These are phyloP conservation scores for Hypoxylon lienhwacheense DNA, from an alignment of 495 filamentous ascomycete species.

Conservation along the genomic window DNA sequence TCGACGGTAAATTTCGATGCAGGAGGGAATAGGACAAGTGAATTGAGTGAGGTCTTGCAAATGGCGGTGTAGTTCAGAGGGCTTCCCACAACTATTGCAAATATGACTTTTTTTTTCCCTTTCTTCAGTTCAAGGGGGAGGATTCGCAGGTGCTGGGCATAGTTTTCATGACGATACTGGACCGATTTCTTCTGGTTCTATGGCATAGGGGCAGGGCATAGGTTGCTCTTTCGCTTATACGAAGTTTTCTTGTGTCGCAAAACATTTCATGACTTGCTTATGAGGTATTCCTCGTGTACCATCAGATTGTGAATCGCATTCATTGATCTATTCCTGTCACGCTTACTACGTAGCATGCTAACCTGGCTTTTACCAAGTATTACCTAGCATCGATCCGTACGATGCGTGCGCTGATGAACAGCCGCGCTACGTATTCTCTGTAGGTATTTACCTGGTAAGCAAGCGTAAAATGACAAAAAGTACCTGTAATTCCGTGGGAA, in stretches of 20 bases:
- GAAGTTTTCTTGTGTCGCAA: constrained; percentile 21
- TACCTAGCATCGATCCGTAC: no score
- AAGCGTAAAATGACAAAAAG: no score
- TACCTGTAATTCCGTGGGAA: no score
- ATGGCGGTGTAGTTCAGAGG: constrained; percentile 5
- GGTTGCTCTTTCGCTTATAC: constrained; percentile 18
- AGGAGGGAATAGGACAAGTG: neutral
- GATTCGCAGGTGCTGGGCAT: constrained; percentile 10
- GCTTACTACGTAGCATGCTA: no score
- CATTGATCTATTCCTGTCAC: no score
- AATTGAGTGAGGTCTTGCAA: neutral
- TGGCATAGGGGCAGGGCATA: constrained; percentile 16
- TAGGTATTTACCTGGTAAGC: no score
- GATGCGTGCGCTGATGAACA: no score
- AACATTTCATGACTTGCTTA: neutral
- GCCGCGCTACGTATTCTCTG: no score
- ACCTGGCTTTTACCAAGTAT: no score
- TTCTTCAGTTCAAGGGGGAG: constrained; percentile 18
- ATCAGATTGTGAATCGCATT: no score
- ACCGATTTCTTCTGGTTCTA: constrained; percentile 18
- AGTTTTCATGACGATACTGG: constrained; percentile 21
- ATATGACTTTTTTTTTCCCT: neutral
- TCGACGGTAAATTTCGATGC: constrained; percentile 16
- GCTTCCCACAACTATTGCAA: constrained; percentile 1
- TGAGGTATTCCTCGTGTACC: neutral